phyloP scores from a whole-genome alignment of 2,329 filamentous ascomycete species.

The Sporothrix variecibatus region DNA sequence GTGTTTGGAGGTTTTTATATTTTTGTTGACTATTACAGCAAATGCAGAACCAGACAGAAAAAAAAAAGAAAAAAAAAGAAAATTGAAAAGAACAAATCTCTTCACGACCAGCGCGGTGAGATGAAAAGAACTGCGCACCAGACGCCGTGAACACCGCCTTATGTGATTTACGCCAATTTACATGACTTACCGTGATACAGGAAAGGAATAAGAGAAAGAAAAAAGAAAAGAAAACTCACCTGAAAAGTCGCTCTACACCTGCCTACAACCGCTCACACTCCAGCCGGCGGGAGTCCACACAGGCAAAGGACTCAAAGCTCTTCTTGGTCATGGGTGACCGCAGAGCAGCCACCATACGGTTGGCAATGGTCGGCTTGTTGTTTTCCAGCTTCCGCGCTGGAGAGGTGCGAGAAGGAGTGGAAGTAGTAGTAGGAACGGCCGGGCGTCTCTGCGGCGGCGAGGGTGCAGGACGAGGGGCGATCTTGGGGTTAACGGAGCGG shows the following conservation, averaged over 20 bases:
- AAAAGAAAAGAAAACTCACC: neutral
- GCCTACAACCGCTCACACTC: neutral
- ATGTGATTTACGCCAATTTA: neutral
- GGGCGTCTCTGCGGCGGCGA: no score
- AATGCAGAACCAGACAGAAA: neutral
- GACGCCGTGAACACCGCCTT: neutral
- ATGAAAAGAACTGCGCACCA: neutral
- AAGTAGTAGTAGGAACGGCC: neutral
- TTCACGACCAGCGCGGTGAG: neutral
- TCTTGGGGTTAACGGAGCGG: neutral
- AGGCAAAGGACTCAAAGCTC: conserved; percentile 26
- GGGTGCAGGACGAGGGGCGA: neutral
- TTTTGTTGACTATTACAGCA: neutral
- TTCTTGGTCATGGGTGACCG: neutral
- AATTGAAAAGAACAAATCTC: neutral
- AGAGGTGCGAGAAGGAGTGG: neutral
- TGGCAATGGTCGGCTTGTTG: neutral
- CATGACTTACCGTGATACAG: neutral
- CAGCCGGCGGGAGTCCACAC: conserved; percentile 20
- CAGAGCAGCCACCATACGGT: conserved; percentile 4
- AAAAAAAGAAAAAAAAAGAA: neutral
- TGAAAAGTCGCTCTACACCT: neutral
- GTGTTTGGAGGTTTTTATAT: neutral
- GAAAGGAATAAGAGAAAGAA: neutral
- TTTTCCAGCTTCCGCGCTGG: neutral